These are phyloP conservation scores for Aegilops bicornis DNA, from an alignment of 176 grass and related monocot genomes.

Conservation along the genomic window DNA sequence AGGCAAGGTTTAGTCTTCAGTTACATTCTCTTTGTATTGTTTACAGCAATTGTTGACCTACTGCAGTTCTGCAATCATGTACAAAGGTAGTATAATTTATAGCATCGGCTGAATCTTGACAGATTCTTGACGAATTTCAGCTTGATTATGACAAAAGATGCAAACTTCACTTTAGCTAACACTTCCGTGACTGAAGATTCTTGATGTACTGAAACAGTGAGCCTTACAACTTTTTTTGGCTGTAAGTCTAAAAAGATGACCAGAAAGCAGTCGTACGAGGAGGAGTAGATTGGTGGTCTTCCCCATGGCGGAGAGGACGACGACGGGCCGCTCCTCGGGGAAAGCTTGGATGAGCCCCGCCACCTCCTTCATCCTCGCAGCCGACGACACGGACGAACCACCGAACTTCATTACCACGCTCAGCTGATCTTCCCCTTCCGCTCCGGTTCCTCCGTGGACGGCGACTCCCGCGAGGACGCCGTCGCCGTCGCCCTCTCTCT, in stretches of 20 bases:
- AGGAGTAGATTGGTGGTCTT: conserved; percentile 91
- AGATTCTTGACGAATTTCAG: not conserved
- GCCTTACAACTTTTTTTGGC: not conserved
- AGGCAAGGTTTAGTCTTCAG: not conserved
- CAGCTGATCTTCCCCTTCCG: conserved; percentile 37
- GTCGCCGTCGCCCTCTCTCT: conserved; percentile 12
- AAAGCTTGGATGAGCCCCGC: conserved; percentile 70
- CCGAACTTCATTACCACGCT: conserved; percentile 98
- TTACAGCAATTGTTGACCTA: not conserved
- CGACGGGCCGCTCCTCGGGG: conserved; percentile 80
- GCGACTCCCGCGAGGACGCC: conserved; percentile 6
- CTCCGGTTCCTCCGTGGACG: not conserved
- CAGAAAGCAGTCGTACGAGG: conserved; percentile 36
- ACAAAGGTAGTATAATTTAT: not conserved
- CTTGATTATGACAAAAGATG: not conserved
- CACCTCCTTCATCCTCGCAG: conserved; percentile 77
- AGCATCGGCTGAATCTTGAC: not conserved
- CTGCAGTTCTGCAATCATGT: not conserved
- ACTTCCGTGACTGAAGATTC: conserved; percentile 8
- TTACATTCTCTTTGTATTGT: not conserved
- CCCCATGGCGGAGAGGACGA: conserved; percentile 96
- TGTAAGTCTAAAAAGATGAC: not conserved
- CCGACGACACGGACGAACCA: conserved; percentile 72
- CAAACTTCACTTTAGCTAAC: not conserved
- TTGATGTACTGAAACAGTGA: conserved; percentile 17